Base-by-base conservation (phyloP, 441 rosid species). In the Populus tomentosa region DNA sequence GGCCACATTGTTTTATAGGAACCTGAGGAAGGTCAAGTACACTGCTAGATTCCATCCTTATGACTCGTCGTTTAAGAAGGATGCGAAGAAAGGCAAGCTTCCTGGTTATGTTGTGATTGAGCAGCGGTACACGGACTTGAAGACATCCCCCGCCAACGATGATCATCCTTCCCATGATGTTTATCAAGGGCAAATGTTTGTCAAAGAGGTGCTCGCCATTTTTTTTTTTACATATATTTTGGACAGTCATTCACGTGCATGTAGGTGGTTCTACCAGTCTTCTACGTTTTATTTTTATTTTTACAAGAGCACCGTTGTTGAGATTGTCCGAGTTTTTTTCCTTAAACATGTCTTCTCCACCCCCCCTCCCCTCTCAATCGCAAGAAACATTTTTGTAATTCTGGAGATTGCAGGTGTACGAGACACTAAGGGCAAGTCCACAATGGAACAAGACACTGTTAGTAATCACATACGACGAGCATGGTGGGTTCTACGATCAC, bases 121-220 rank as follows among this genome's bases (percentile, higher is more conserved):
- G 87, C 98, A 94, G 87, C 89, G 94, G 74, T 94, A 89, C 89
- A 59, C 74, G 84, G 98, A 94, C 71, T 35, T 83, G 1, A 85
- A 83, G 75, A 4, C 10, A 0, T 80, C 78, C 38, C 97, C 97
- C 0, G 98, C 93, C 73, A 90, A 78, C 56, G 97, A 94, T 61
- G 98, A 94, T 74, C 98, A 94, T 74, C 97, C 98, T 7, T 91
- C 98, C 8, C 98, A 92, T 81, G 98, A 94, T 75, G 97, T 94
- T 30, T 89, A 88, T 77, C 89, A 87, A 64, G 94, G 95, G 35
- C 91, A 91, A 80, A 86, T 84, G 84, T 81, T 86, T 23, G 81
- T 83, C 72, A 83, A 83, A 66, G 80, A 83, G 83, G 85, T 82
- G 3, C 2, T 35, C 32, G 32, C 32, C 56, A 50, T 46, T 14